Evolutionary conservation across 768 basidiomycete species (phyloP).

Genomic region (Suillus subluteus): DNA sequence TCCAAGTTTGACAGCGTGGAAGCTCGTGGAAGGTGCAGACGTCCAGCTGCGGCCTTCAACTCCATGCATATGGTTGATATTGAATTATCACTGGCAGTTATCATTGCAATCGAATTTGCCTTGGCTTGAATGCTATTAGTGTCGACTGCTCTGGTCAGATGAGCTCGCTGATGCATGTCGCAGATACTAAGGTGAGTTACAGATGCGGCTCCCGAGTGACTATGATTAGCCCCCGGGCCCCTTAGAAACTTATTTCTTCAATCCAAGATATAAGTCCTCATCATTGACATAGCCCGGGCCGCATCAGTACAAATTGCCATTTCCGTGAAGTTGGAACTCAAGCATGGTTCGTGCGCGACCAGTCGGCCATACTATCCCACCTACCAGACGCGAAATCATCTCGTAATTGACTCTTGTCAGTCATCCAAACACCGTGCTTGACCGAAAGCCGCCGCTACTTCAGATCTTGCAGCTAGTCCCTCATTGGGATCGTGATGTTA

Average conservation of each 20-base stretch:
- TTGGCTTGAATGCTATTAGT: background rate
- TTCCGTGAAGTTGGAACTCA: background rate
- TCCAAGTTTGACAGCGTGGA: background rate
- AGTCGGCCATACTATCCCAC: background rate
- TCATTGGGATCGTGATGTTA: background rate
- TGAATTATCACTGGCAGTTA: background rate
- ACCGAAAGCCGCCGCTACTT: background rate
- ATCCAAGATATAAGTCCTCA: background rate
- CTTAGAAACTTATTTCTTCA: background rate
- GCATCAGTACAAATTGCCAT: background rate
- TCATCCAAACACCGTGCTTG: background rate
- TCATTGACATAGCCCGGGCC: background rate
- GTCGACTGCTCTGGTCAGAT: background rate
- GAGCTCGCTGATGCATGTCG: background rate
- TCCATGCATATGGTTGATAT: no score
- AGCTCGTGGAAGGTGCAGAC: background rate
- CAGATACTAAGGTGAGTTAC: background rate
- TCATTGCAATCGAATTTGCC: background rate
- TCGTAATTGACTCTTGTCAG: background rate
- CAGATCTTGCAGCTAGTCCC: background rate
- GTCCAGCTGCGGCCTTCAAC: background rate
- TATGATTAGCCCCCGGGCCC: background rate
- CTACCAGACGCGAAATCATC: background rate
- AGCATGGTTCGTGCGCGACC: background rate
- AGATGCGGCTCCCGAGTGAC: background rate